A percentile compares a stretch with the other conserved stretches of the same genome.
Evolutionary conservation across 1,139 yeast genomes (phyloP).

Genomic region (Hansenula lynferdii): DNA sequence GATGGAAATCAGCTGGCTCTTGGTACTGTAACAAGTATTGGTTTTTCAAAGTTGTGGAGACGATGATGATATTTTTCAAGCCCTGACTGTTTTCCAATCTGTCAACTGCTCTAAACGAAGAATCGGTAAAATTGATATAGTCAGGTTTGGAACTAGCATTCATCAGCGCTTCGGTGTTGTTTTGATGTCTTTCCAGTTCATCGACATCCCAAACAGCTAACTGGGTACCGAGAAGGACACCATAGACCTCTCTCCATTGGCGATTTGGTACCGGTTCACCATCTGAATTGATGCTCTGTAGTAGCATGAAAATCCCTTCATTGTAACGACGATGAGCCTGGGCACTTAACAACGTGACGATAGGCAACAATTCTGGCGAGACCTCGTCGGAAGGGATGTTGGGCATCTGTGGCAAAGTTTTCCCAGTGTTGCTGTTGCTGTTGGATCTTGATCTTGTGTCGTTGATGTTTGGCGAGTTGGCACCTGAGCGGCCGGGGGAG

Average conservation of each 20-base stretch:
- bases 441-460: constrained; percentile 2
- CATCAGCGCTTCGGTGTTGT: constrained; percentile 43
- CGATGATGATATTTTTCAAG: constrained; percentile 67
- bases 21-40: constrained; percentile 78
- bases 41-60: constrained; percentile 88
- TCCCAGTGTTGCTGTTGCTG: background rate
- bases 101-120: constrained; percentile 74
- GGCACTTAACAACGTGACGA: constrained; percentile 65
- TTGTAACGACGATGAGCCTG: constrained; percentile 69
- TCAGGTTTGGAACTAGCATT: constrained; percentile 69
- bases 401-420: background rate
- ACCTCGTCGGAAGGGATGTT: constrained; percentile 9
- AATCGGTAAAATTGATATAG: constrained; percentile 86
- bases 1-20: constrained; percentile 44
- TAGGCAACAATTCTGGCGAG: constrained; percentile 72
- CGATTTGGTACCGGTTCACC: constrained; percentile 79
- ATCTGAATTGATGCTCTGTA: constrained; percentile 71
- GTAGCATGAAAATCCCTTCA: constrained; percentile 70
- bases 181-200: constrained; percentile 51
- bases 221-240: constrained; percentile 85
- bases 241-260: constrained; percentile 90
- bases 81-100: constrained; percentile 18
- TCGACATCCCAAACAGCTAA: constrained; percentile 92
- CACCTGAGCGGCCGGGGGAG: constrained; percentile 3
- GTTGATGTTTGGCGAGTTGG: constrained; percentile 1